A percentile compares a stretch with the other conserved stretches of the same genome.
phyloP scores from a whole-genome alignment of 305 asterid genomes.

The Fraxinus latifolia region DNA sequence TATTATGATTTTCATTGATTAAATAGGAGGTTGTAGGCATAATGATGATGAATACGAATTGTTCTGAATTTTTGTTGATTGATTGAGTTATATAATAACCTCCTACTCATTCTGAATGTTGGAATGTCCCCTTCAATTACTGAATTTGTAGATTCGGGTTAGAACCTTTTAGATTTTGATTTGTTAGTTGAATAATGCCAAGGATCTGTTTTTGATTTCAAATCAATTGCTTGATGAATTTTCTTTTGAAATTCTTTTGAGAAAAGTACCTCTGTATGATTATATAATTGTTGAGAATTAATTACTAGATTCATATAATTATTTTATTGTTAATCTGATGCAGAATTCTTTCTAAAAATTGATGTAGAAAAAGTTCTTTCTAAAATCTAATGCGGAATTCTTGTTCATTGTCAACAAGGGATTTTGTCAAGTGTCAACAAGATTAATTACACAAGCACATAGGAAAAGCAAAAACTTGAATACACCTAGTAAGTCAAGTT shows the following conservation, averaged over 20 bases:
- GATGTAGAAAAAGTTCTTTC: too few relatives aligned
- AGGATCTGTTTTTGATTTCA: not conserved
- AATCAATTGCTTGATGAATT: not conserved
- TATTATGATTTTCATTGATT: not conserved
- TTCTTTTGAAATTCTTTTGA: not conserved
- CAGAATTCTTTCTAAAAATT: too few relatives aligned
- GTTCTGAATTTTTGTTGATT: not conserved
- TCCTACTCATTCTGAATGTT: slow-evolving; percentile 28
- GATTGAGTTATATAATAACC: slow-evolving; percentile 3
- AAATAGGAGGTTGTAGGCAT: not conserved
- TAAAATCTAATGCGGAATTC: too few relatives aligned
- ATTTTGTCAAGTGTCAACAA: too few relatives aligned
- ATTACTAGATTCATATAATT: too few relatives aligned
- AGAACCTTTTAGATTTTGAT: not conserved
- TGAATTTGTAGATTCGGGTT: not conserved
- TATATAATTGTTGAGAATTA: too few relatives aligned
- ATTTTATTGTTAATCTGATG: too few relatives aligned
- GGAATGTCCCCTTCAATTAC: not conserved
- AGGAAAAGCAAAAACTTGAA: too few relatives aligned
- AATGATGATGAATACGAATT: not conserved
- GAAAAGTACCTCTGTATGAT: too few relatives aligned
- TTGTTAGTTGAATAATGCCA: not conserved
- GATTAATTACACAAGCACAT: too few relatives aligned
- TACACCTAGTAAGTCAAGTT: too few relatives aligned
- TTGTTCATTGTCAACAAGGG: too few relatives aligned